Evolutionary conservation across 2,329 filamentous ascomycete species (phyloP).

Genomic region (Xenosphaeropsis pyriputrescens): DNA sequence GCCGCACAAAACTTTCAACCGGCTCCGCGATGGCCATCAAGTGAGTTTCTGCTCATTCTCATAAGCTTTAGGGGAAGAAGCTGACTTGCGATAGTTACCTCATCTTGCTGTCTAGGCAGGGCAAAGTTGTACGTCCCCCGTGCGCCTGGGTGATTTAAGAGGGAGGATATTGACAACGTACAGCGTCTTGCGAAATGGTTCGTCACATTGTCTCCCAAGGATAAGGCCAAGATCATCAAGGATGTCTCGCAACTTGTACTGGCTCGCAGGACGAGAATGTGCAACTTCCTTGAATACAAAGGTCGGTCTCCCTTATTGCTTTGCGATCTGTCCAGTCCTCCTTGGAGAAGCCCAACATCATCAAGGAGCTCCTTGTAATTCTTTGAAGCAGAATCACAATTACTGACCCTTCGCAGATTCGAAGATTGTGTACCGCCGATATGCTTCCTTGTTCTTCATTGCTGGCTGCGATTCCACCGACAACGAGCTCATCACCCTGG

Average conservation of each 20-base stretch:
- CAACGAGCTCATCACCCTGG: slow-evolving; percentile 95
- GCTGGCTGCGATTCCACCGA: slow-evolving; percentile 93
- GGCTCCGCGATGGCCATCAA: slow-evolving; percentile 31
- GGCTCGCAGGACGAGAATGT: slow-evolving; percentile 93
- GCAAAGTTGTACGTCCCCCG: slow-evolving; percentile 76
- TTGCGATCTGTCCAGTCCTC: background rate
- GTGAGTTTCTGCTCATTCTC: slow-evolving; percentile 19
- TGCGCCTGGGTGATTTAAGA: slow-evolving; percentile 4
- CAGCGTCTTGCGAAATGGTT: slow-evolving; percentile 99
- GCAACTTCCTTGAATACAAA: slow-evolving; percentile 99
- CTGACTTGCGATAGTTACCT: slow-evolving; percentile 55
- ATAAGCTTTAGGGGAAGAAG: slow-evolving; percentile 3
- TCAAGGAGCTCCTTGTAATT: too few relatives aligned
- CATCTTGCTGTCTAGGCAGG: slow-evolving; percentile 92
- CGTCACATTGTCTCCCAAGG: slow-evolving; percentile 89
- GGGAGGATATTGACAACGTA: slow-evolving; percentile 6
- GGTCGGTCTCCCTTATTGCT: slow-evolving; percentile 32
- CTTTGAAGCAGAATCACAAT: background rate
- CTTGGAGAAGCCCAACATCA: too few relatives aligned
- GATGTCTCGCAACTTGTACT: slow-evolving; percentile 97
- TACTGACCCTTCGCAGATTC: slow-evolving; percentile 47
- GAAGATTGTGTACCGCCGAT: slow-evolving; percentile 97
- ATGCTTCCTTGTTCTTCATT: slow-evolving; percentile 98
- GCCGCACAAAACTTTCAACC: too few relatives aligned
- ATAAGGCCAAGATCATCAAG: slow-evolving; percentile 99